Conservation (phyloP, 192 early-diverging fungal genomes). For the Backusella parvicylindrica region DNA sequence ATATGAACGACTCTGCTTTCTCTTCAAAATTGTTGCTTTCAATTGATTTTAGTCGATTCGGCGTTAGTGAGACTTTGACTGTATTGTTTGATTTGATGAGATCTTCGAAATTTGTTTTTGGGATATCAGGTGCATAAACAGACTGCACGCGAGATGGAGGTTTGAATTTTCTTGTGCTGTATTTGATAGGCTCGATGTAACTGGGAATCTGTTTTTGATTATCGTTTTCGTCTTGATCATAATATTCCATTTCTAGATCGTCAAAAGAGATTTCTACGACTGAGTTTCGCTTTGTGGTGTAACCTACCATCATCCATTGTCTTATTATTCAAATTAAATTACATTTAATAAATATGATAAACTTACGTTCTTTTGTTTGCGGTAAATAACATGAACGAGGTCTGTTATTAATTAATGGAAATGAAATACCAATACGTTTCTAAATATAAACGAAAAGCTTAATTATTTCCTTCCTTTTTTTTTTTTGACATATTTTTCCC, state of each 20-base stretch:
- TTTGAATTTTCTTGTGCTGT: background rate
- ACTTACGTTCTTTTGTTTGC: constrained; percentile 5
- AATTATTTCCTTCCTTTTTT: background rate
- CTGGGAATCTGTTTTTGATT: background rate
- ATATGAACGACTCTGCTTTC: background rate
- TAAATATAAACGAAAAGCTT: background rate
- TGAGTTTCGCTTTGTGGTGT: background rate
- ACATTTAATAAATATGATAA: background rate
- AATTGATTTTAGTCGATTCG: constrained; percentile 52
- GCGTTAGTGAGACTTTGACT: constrained; percentile 55
- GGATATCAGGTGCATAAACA: constrained; percentile 35
- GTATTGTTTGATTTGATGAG: constrained; percentile 47
- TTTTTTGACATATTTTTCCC: background rate
- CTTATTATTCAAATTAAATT: background rate
- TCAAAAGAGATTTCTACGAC: constrained; percentile 24
- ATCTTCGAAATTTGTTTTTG: constrained; percentile 51
- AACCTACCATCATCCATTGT: background rate
- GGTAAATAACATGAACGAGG: background rate
- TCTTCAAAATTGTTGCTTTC: constrained; percentile 33
- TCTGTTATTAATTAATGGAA: background rate
- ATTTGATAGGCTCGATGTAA: background rate
- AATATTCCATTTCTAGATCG: constrained; percentile 22
- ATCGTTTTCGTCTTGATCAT: background rate
- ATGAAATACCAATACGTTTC: constrained; percentile 10
- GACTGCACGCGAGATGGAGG: background rate